A percentile compares a stretch with the other conserved stretches of the same genome.
Conservation (phyloP, 495 filamentous ascomycete genomes). For the Podospora comata region DNA sequence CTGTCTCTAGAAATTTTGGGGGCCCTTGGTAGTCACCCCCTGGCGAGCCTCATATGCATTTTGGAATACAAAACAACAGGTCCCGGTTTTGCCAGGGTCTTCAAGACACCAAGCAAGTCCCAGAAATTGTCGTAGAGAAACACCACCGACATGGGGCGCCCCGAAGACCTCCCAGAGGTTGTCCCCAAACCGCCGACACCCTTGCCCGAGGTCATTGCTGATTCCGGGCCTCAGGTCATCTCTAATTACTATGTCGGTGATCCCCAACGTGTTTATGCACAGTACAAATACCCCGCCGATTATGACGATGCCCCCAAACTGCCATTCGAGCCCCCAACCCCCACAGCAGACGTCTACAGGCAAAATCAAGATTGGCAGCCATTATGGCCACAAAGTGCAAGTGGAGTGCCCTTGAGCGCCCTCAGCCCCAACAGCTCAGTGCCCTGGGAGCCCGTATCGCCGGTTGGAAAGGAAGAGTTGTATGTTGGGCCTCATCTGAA, state of each 20-base stretch:
- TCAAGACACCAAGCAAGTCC: not conserved
- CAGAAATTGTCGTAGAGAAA: not conserved
- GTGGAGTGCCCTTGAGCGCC: conserved; percentile 5
- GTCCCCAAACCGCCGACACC: not conserved
- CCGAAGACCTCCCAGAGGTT: conserved; percentile 31
- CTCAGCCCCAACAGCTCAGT: conserved; percentile 12
- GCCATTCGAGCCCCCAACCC: conserved; percentile 9
- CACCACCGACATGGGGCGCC: conserved; percentile 18
- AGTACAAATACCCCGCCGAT: conserved; percentile 28
- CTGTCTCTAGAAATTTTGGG: no score
- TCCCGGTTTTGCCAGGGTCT: not conserved
- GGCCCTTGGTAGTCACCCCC: not conserved
- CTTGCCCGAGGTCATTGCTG: conserved; percentile 22
- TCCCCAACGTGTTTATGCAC: conserved; percentile 8
- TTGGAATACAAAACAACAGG: not conserved
- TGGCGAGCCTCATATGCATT: not conserved
- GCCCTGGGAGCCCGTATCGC: conserved; percentile 23
- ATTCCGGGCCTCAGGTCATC: conserved; percentile 8
- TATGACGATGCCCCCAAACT: conserved; percentile 30
- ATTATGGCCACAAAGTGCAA: not conserved
- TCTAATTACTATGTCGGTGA: not conserved
- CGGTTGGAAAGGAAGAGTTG: not conserved
- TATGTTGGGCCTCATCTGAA: conserved; percentile 5
- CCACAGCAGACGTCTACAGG: not conserved
- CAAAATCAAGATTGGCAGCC: not conserved